Conservation (phyloP, 2,329 filamentous ascomycete species). For the Trichophyton rubrum region DNA sequence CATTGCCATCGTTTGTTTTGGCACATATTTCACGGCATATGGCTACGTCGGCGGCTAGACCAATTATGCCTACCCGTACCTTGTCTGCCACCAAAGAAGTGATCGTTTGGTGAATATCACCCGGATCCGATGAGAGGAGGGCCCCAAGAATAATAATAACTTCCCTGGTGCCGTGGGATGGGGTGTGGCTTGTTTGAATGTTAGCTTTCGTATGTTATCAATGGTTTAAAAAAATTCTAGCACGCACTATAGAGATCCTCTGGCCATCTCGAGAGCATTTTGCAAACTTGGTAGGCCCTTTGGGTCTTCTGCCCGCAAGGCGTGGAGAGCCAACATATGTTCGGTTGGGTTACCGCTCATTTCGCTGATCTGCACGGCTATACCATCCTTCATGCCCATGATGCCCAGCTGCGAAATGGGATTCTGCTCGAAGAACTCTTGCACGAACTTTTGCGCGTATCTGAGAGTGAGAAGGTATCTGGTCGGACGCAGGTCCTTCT, state of each 20-base stretch:
- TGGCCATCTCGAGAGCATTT: slow-evolving; percentile 90
- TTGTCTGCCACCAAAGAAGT: slow-evolving; percentile 63
- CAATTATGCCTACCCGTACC: slow-evolving; percentile 79
- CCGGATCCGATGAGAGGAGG: slow-evolving; percentile 78
- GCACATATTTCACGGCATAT: slow-evolving; percentile 81
- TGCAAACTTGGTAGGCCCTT: slow-evolving; percentile 71
- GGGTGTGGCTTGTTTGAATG: slow-evolving; percentile 54
- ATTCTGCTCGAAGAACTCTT: slow-evolving; percentile 96
- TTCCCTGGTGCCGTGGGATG: slow-evolving; percentile 84
- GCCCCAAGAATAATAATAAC: slow-evolving; percentile 87
- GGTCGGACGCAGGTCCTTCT: slow-evolving; percentile 87
- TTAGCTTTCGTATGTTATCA: background rate
- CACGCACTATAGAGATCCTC: slow-evolving; percentile 69
- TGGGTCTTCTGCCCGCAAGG: slow-evolving; percentile 53
- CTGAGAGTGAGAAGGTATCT: slow-evolving; percentile 70
- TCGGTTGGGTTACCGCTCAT: slow-evolving; percentile 84
- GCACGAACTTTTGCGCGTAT: slow-evolving; percentile 76
- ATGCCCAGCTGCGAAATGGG: slow-evolving; percentile 92
- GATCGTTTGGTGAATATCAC: slow-evolving; percentile 90
- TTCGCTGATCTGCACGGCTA: slow-evolving; percentile 74
- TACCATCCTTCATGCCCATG: slow-evolving; percentile 82
- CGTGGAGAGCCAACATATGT: slow-evolving; percentile 65
- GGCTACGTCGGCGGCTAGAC: slow-evolving; percentile 78
- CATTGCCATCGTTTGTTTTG: slow-evolving; percentile 72
- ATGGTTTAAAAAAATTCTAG: background rate